Base-by-base conservation (phyloP, 306 rosid genomes). In the Crataegus laevigata region DNA sequence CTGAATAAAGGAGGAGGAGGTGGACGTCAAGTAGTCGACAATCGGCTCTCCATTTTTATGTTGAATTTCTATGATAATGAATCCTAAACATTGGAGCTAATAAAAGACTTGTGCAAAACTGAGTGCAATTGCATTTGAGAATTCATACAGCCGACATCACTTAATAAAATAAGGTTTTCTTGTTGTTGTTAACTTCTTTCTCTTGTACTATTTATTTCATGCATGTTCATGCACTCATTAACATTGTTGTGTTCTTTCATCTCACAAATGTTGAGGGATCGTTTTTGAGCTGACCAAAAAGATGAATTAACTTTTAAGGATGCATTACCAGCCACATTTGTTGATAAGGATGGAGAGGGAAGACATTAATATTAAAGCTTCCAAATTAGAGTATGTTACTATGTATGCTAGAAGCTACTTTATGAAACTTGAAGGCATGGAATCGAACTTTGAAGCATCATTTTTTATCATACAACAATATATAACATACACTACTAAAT, bases 41-140 rank as follows among this genome's bases (percentile, higher is more conserved):
- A 0, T 0, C 0, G 40, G 0, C 10, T 6, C 10, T 36, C 2
- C 0, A 36, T 36, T 36, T 36, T 36, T 2, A 36, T 2, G 0
- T 36, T 2, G 10, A 7, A 6, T 36, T 0, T 0, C 0, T 36
- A 36, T 36, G 40, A 36, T 36, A 36, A 36, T 36, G 40, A 36
- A 36, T 36, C 40, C 0, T 36, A 34, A 34, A 34, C 38, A 8
- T 6, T 34, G 38, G 38, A 34, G 9, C 38, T 34, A 34, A 34
- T 34, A 6, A 34, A 34, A 34, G 2, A 7, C 10, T 7, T 36
- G 40, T 2, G 0, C 40, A 36, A 36, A 36, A 36, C 40, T 36
- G 10, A 36, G 40, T 36, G 40, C 40, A 36, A 36, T 36, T 36
- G 2, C 40, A 7, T 36, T 36, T 0, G 6, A 36, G 0, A 36